These are phyloP conservation scores for Glarea lozoyensis DNA, from an alignment of 495 filamentous ascomycete species.

Conservation along the genomic window DNA sequence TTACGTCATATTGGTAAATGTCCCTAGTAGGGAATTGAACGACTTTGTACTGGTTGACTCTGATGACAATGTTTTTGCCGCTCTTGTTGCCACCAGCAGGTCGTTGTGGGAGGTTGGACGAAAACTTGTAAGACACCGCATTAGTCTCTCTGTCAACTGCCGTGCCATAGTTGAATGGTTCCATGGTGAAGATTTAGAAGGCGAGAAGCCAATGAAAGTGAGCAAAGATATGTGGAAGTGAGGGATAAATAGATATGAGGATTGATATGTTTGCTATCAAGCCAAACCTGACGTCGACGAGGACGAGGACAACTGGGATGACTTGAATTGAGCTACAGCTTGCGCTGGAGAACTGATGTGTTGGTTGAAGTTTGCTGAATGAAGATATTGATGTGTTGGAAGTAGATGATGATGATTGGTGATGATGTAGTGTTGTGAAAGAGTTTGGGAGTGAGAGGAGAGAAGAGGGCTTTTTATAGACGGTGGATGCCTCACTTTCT, in stretches of 20 bases:
- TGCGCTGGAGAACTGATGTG: slow-evolving; percentile 6
- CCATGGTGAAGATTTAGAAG: slow-evolving; percentile 14
- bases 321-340: no score
- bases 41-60: slow-evolving; percentile 71
- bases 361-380: neutral
- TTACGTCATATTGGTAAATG: slow-evolving; percentile 82
- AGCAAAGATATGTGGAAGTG: neutral
- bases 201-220: slow-evolving; percentile 2
- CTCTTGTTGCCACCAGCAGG: slow-evolving; percentile 44
- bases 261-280: slow-evolving; percentile 7
- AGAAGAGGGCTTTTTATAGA: no score
- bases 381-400: neutral
- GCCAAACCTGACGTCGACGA: slow-evolving; percentile 6
- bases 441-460: no score
- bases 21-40: slow-evolving; percentile 35
- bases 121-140: slow-evolving; percentile 6
- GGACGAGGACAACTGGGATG: neutral
- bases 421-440: no score
- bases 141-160: slow-evolving; percentile 3
- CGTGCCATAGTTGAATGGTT: slow-evolving; percentile 9
- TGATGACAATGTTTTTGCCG: slow-evolving; percentile 49
- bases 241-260: slow-evolving; percentile 11
- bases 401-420: no score
- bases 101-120: slow-evolving; percentile 21
- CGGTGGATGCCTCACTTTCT: no score